These are phyloP conservation scores for Astragalus membranaceus DNA, from an alignment of 306 rosid genomes.

Conservation along the genomic window DNA sequence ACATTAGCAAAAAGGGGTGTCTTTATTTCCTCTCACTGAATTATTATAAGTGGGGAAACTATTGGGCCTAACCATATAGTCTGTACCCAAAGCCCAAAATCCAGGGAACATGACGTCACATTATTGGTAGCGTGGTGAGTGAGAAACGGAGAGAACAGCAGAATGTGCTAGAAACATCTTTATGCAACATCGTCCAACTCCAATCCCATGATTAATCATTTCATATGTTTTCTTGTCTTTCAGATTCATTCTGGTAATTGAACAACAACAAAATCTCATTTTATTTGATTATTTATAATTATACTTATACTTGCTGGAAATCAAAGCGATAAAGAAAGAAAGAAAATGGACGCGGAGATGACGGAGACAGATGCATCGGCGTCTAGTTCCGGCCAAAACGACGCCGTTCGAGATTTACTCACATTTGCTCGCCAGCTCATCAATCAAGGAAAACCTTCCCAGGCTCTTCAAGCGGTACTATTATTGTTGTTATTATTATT, in stretches of 20 bases:
- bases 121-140: not conserved
- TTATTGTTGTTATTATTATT: no score
- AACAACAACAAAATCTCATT: not conserved
- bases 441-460: conserved; percentile 77
- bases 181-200: not conserved
- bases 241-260: not conserved
- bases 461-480: conserved; percentile 84
- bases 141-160: not conserved
- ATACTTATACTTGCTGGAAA: not conserved
- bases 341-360: conserved; percentile 32
- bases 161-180: conserved; percentile 3
- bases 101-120: not conserved
- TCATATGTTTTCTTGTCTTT: not conserved
- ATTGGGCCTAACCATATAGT: no score
- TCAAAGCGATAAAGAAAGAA: not conserved
- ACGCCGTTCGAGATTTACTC: conserved; percentile 51
- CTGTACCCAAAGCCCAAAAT: no score
- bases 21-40: no score
- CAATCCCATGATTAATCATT: not conserved
- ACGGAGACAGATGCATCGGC: conserved; percentile 19
- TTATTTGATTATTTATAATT: no score
- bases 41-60: no score
- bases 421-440: conserved; percentile 78
- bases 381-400: conserved; percentile 20
- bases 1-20: no score